phyloP scores from a whole-genome alignment of 192 early-diverging fungal genomes.

The Umbelopsis sp. region DNA sequence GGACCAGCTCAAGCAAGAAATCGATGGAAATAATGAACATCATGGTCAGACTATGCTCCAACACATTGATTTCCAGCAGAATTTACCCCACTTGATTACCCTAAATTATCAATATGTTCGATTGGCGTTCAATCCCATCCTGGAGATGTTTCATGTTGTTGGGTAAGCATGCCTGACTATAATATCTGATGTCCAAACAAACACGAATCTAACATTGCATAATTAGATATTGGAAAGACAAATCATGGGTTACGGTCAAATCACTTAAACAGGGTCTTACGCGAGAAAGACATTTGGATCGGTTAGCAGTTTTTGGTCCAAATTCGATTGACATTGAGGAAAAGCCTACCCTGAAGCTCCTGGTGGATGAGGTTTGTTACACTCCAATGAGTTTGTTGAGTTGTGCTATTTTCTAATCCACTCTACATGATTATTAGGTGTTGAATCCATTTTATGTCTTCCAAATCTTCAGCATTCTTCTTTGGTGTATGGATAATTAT shows the following conservation, averaged over 20 bases:
- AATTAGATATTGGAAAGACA: constrained; percentile 53
- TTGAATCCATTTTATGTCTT: constrained; percentile 86
- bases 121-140: constrained; percentile 51
- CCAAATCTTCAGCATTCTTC: constrained; percentile 72
- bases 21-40: constrained; percentile 7
- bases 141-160: constrained; percentile 46
- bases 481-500: constrained; percentile 92
- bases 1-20: constrained; percentile 46
- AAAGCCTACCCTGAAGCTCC: constrained; percentile 58
- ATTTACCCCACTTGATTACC: constrained; percentile 44
- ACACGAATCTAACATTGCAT: background rate
- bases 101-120: constrained; percentile 60
- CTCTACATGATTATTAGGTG: constrained; percentile 33
- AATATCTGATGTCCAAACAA: background rate
- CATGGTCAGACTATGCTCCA: constrained; percentile 16
- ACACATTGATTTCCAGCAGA: constrained; percentile 25
- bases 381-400: background rate
- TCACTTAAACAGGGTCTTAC: constrained; percentile 53
- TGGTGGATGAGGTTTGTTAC: constrained; percentile 61
- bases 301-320: constrained; percentile 67
- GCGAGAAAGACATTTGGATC: constrained; percentile 53
- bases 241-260: constrained; percentile 45
- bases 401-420: background rate
- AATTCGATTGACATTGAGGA: constrained; percentile 77
- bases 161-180: constrained; percentile 19